Base-by-base conservation (phyloP, 192 early-diverging fungal species). In the Obelidium mucronatum region DNA sequence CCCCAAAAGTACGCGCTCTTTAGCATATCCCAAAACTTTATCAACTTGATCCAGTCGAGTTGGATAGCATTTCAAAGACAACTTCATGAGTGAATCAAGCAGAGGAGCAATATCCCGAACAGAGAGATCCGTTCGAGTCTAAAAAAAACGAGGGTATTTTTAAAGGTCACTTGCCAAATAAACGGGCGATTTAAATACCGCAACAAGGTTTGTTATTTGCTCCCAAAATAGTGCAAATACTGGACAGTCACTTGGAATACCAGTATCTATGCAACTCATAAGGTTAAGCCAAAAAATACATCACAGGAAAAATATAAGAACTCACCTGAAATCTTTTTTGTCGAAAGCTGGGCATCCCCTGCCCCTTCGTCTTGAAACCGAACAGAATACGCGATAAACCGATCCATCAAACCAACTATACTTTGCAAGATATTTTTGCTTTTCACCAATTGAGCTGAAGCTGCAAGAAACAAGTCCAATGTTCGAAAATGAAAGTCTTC, bases 201-300 rank as follows among this genome's bases (percentile, higher is more conserved):
- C 91, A 34, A 98, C 92, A 34, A 99, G 87, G 30, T 91, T 90
- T 36, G 92, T 91, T 74, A 99, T 94, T 78, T 99, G 96, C 37
- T 80, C 84, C 97, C 96, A 99, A 79, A 99, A 99, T 37, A 97
- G 92, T 61, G 92, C 93, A 86, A 99, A 99, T 22, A 99, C 83
- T 52, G 92, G 88, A 33, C 94, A 91, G 71, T 96, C 93, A 40
- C 92, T 87, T 13, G 94, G 94, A 64, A 95, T 94, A 19, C 93
- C n/a, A 8, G 11, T 31, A 11, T 13, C 17, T n/a, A 5, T 34
- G 31, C 13, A 34, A 40, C 52, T 13, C 26, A 13, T 30, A n/a
- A 30, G 26, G 36, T 3, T 35, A n/a, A n/a, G n/a, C n/a, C n/a
- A n/a, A n/a, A n/a, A n/a, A n/a, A n/a, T n/a, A n/a, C n/a, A n/a